Conservation (phyloP, 2,329 filamentous ascomycete species). For the Talaromyces sp. region DNA sequence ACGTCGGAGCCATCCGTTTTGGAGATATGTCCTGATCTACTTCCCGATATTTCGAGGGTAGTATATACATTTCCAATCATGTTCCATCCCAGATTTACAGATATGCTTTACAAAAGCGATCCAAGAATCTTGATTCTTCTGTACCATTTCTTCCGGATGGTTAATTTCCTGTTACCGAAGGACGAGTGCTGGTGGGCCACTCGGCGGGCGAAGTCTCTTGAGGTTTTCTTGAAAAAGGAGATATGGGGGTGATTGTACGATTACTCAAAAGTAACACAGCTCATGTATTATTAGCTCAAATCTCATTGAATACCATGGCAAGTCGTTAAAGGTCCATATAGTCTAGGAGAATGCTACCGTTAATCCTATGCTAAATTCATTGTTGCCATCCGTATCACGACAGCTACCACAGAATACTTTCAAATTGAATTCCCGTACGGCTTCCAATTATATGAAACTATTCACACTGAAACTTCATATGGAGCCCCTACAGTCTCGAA, state of each 20-base stretch:
- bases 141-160: slow-evolving; percentile 14
- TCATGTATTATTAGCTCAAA: background rate
- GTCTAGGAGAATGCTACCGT: background rate
- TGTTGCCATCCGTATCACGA: no score
- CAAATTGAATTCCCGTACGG: no score
- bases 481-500: no score
- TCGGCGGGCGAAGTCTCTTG: background rate
- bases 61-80: slow-evolving; percentile 11
- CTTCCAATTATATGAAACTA: no score
- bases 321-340: background rate
- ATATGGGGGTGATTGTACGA: background rate
- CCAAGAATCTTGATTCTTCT: background rate
- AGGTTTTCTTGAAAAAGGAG: background rate
- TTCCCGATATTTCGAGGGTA: slow-evolving; percentile 6
- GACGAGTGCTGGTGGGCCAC: slow-evolving; percentile 15
- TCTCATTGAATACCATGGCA: background rate
- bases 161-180: background rate
- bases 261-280: background rate
- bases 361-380: no score
- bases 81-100: background rate
- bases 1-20: background rate
- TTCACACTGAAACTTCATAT: no score
- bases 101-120: slow-evolving; percentile 14
- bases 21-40: background rate
- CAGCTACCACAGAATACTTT: no score